Percentiles rank a stretch among this genome's conserved stretches.
Conservation (phyloP, 2,329 filamentous ascomycete species). For the Penicillium sclerotigenum region DNA sequence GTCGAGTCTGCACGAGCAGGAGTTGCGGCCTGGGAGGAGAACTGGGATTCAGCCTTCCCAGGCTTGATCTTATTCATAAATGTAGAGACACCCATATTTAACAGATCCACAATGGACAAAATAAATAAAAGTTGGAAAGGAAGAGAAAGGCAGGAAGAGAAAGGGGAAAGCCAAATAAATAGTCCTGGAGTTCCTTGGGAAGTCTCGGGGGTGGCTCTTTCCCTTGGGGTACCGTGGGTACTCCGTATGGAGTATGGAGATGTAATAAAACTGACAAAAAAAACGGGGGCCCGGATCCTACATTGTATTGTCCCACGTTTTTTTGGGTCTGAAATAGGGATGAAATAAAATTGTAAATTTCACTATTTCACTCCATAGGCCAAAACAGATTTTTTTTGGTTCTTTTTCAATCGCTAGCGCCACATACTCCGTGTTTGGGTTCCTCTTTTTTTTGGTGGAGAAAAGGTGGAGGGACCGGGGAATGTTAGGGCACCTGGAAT, state of each 20-base stretch:
- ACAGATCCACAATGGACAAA: conserved; percentile 2
- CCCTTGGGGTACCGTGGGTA: conserved; percentile 21
- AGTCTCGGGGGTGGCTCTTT: conserved; percentile 7
- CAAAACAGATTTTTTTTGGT: not conserved
- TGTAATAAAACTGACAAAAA: conserved; percentile 14
- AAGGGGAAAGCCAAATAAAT: conserved; percentile 21
- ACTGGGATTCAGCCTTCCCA: conserved; percentile 25
- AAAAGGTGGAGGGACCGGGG: conserved; percentile 25
- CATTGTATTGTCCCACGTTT: conserved; percentile 23
- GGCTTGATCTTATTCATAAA: conserved; percentile 32
- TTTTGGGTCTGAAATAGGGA: not conserved
- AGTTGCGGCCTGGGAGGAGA: conserved; percentile 34
- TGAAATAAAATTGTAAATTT: conserved; percentile 23
- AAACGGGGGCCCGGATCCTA: conserved; percentile 33
- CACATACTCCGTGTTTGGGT: conserved; percentile 24
- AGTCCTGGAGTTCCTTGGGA: conserved; percentile 15
- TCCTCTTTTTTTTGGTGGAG: conserved; percentile 20
- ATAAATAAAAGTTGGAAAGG: not conserved
- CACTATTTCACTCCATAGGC: conserved; percentile 27
- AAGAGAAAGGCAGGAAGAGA: conserved; percentile 3
- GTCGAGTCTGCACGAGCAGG: conserved; percentile 33
- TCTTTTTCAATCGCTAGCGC: not conserved
- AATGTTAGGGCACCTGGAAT: conserved; percentile 8
- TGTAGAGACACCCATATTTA: conserved; percentile 31
- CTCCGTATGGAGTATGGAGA: not conserved